These are phyloP conservation scores for Hypseocharis bilobata DNA, from an alignment of 441 rosid species.

Conservation along the genomic window DNA sequence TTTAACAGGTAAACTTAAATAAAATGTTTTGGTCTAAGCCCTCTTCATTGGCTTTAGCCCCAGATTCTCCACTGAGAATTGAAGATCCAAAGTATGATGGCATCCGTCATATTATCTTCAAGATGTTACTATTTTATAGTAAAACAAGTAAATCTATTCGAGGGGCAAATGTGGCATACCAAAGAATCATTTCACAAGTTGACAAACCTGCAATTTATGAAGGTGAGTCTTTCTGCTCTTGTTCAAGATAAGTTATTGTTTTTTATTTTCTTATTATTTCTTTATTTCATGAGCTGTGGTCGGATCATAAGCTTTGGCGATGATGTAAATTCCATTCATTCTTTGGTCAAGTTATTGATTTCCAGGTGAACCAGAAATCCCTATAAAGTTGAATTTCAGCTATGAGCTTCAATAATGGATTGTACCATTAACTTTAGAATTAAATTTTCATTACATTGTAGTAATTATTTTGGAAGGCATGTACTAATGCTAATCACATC, in stretches of 20 bases:
- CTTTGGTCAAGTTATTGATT: background rate
- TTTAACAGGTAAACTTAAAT: constrained; percentile 51
- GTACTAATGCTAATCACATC: no score
- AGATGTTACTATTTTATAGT: constrained; percentile 67
- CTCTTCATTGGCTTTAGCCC: constrained; percentile 66
- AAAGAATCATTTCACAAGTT: constrained; percentile 56
- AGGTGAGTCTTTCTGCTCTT: constrained; percentile 32
- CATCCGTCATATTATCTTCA: constrained; percentile 42
- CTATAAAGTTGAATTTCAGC: background rate
- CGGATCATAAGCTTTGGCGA: background rate
- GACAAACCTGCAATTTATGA: constrained; percentile 75
- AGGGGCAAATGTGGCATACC: constrained; percentile 68
- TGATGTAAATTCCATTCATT: no score
- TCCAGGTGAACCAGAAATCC: background rate
- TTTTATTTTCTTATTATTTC: no score
- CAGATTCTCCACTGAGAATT: constrained; percentile 60
- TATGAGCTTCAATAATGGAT: no score
- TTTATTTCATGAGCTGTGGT: background rate
- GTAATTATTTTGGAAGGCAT: no score
- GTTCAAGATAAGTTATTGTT: background rate
- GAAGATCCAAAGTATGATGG: constrained; percentile 75
- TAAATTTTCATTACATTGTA: no score
- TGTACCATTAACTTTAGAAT: no score
- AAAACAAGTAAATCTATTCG: constrained; percentile 74
- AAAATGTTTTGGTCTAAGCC: constrained; percentile 80